Conservation (phyloP, 495 filamentous ascomycete species). For the Trichoderma virens region DNA sequence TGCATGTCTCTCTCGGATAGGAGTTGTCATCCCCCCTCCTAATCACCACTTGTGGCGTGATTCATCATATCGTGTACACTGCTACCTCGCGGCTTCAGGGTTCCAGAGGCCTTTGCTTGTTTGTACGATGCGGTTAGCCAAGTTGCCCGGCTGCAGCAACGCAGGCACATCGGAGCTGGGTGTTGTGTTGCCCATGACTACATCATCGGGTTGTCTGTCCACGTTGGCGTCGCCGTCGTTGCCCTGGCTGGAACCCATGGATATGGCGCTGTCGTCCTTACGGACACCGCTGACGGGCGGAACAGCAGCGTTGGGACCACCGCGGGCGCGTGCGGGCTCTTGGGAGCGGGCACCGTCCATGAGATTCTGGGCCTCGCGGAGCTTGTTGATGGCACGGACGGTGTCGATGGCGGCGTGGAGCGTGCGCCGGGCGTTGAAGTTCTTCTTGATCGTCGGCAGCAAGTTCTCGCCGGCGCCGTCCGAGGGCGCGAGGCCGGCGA, state of each 20-base stretch:
- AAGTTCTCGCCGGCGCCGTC: slow-evolving; percentile 88
- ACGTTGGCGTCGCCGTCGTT: slow-evolving; percentile 19
- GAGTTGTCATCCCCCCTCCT: too few species aligned
- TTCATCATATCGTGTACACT: too few species aligned
- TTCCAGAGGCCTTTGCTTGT: slow-evolving; percentile 31
- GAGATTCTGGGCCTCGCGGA: slow-evolving; percentile 70
- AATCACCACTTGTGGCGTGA: too few species aligned
- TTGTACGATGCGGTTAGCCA: slow-evolving; percentile 25
- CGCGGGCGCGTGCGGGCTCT: slow-evolving; percentile 25
- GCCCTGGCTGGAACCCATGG: slow-evolving; percentile 19
- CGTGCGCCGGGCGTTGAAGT: slow-evolving; percentile 93
- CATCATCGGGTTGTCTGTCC: slow-evolving; percentile 22
- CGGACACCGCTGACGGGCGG: neutral
- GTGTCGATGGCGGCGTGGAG: slow-evolving; percentile 97
- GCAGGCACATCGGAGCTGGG: slow-evolving; percentile 18
- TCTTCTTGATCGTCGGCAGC: slow-evolving; percentile 92
- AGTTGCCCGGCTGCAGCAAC: slow-evolving; percentile 24
- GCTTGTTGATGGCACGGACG: slow-evolving; percentile 94
- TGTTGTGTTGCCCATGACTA: slow-evolving; percentile 30
- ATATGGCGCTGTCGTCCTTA: slow-evolving; percentile 27
- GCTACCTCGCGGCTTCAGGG: slow-evolving; percentile 9
- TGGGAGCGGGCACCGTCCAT: slow-evolving; percentile 56
- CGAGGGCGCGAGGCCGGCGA: slow-evolving; percentile 53
- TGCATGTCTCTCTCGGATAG: neutral
- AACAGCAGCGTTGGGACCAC: neutral